phyloP scores from a whole-genome alignment of 371 early-diverging fungal species.

The Syncephalastrum racemosum region DNA sequence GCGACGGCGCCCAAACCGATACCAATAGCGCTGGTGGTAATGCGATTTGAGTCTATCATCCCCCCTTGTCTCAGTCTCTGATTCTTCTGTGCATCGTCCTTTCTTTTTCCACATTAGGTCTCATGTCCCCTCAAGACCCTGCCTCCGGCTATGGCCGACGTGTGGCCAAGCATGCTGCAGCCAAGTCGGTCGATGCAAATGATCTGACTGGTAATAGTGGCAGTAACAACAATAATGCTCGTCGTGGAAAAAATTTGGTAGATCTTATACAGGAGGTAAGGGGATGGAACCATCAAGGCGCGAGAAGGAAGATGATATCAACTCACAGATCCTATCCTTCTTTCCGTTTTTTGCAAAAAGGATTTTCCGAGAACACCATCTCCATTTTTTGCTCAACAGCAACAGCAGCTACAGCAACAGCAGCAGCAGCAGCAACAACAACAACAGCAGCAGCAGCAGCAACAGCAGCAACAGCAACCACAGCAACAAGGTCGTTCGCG shows the following conservation, averaged over 20 bases:
- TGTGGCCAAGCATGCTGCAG: slow-evolving; percentile 13
- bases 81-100: no score
- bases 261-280: slow-evolving; percentile 44
- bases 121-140: slow-evolving; percentile 4
- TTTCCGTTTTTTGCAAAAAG: slow-evolving; percentile 17
- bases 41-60: neutral
- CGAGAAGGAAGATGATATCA: neutral
- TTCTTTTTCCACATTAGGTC: neutral
- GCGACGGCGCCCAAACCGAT: slow-evolving; percentile 7
- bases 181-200: neutral
- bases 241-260: slow-evolving; percentile 32
- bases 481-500: slow-evolving; percentile 57
- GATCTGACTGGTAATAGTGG: no score
- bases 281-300: neutral
- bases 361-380: slow-evolving; percentile 90
- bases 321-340: neutral
- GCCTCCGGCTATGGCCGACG: slow-evolving; percentile 9
- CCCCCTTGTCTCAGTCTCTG: no score
- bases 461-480: neutral
- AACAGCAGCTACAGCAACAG: slow-evolving; percentile 47
- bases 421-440: slow-evolving; percentile 51
- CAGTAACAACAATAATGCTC: neutral
- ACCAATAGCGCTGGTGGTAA: slow-evolving; percentile 6
- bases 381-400: slow-evolving; percentile 69
- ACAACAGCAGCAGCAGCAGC: slow-evolving; percentile 28